Conservation (phyloP, 2,329 filamentous ascomycete species). For the Dryadomyces quercus-mongolicae region DNA sequence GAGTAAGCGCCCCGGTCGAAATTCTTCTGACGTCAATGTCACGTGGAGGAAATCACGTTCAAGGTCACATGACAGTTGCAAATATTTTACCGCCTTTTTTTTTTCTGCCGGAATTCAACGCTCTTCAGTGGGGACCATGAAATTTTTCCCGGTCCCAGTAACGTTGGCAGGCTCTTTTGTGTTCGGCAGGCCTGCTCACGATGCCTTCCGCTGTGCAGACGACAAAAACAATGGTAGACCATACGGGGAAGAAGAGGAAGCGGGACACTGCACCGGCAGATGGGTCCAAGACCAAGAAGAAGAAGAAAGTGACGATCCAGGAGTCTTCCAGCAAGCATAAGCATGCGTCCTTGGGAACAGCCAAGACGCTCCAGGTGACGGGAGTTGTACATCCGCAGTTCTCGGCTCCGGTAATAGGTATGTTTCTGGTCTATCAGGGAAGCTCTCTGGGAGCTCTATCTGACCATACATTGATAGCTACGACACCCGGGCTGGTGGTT, state of each 20-base stretch:
- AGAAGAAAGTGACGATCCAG: constrained; percentile 39
- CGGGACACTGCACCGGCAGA: constrained; percentile 27
- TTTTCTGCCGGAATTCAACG: constrained; percentile 4
- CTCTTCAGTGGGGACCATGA: constrained; percentile 1
- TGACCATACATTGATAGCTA: too few species aligned
- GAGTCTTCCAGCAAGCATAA: constrained; percentile 15
- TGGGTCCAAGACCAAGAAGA: constrained; percentile 20
- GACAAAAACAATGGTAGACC: constrained; percentile 6
- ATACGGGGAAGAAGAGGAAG: constrained; percentile 38
- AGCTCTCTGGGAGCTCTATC: too few species aligned
- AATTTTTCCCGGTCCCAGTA: constrained; percentile 6
- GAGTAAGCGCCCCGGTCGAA: not conserved
- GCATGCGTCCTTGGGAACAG: not conserved
- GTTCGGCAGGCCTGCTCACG: not conserved
- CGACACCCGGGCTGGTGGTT: constrained; percentile 26
- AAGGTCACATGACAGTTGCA: not conserved
- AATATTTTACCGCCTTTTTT: constrained; percentile 8
- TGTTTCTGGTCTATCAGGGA: too few species aligned
- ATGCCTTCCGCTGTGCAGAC: constrained; percentile 2
- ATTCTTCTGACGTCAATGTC: too few species aligned
- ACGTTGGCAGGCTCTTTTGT: not conserved
- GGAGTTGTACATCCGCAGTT: constrained; percentile 31
- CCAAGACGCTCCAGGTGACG: constrained; percentile 28
- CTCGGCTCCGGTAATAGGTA: constrained; percentile 33
- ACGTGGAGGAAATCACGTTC: not conserved